These are phyloP conservation scores for Inga laurina DNA, from an alignment of 306 rosid species.

Conservation along the genomic window DNA sequence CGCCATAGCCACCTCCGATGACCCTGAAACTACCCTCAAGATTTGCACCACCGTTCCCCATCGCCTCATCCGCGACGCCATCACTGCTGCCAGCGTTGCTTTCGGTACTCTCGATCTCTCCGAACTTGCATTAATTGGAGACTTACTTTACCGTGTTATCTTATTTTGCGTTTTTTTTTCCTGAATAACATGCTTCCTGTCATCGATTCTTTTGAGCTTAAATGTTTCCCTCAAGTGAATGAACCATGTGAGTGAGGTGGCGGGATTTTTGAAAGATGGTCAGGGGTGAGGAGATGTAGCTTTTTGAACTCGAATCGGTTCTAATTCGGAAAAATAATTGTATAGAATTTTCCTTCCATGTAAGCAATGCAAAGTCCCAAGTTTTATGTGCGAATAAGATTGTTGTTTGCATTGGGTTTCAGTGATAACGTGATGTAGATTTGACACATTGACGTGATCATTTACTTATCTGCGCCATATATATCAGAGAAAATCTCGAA, in stretches of 20 bases:
- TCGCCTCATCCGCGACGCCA: constrained; percentile 75
- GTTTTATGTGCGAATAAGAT: background rate
- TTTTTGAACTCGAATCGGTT: background rate
- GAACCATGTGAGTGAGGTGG: constrained; percentile 12
- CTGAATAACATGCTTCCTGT: background rate
- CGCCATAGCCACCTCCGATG: constrained; percentile 71
- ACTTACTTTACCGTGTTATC: background rate
- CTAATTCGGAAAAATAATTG: background rate
- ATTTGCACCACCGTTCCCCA: constrained; percentile 71
- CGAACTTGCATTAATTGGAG: background rate
- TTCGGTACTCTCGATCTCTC: constrained; percentile 61
- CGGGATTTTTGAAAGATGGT: constrained; percentile 11
- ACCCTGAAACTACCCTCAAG: constrained; percentile 69
- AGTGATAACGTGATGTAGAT: background rate
- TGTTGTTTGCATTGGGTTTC: constrained; percentile 15
- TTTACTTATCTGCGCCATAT: background rate
- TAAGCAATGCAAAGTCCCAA: background rate
- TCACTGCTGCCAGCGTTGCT: constrained; percentile 74
- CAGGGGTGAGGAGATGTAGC: constrained; percentile 25
- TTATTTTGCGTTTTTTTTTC: background rate
- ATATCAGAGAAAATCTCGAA: background rate
- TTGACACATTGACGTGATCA: background rate
- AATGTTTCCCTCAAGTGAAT: background rate
- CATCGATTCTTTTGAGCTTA: background rate
- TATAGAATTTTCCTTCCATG: background rate